Conservation (phyloP, 2,329 filamentous ascomycete genomes). For the Clonostachys sp. region DNA sequence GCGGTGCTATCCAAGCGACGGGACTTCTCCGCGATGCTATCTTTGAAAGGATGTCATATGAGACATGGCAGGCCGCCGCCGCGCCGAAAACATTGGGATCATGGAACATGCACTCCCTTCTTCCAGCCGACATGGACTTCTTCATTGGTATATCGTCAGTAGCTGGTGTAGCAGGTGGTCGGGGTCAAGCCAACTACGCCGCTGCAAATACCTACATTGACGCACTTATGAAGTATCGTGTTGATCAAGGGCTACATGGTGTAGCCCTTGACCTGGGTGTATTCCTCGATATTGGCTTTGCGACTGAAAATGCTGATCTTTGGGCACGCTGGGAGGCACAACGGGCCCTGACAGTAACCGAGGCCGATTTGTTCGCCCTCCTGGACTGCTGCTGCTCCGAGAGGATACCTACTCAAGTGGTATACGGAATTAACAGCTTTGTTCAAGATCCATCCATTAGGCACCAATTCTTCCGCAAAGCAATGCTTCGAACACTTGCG, state of each 20-base stretch:
- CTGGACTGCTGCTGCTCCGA: too few species aligned
- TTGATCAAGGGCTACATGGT: neutral
- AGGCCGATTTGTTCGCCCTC: too few species aligned
- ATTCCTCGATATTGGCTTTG: slow-evolving; percentile 12
- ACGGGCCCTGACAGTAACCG: too few species aligned
- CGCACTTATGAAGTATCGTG: slow-evolving; percentile 13
- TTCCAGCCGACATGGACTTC: slow-evolving; percentile 3
- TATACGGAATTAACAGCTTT: too few species aligned
- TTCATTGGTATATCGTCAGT: slow-evolving; percentile 17
- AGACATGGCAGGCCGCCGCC: slow-evolving; percentile 13
- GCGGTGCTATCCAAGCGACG: slow-evolving; percentile 30
- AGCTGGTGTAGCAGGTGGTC: slow-evolving; percentile 13
- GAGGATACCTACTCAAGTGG: too few species aligned
- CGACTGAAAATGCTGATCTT: too few species aligned
- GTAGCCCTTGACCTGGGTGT: slow-evolving; percentile 9
- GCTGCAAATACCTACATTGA: slow-evolving; percentile 25
- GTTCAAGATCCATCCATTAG: too few species aligned
- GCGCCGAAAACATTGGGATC: slow-evolving; percentile 24
- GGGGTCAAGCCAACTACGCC: slow-evolving; percentile 24
- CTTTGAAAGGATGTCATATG: slow-evolving; percentile 15
- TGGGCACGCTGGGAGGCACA: too few species aligned
- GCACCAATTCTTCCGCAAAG: too few species aligned
- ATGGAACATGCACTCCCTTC: slow-evolving; percentile 21
- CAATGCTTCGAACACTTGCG: too few species aligned
- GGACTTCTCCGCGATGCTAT: slow-evolving; percentile 23